phyloP scores from a whole-genome alignment of 2,329 filamentous ascomycete species.

The Colletotrichum truncatum region DNA sequence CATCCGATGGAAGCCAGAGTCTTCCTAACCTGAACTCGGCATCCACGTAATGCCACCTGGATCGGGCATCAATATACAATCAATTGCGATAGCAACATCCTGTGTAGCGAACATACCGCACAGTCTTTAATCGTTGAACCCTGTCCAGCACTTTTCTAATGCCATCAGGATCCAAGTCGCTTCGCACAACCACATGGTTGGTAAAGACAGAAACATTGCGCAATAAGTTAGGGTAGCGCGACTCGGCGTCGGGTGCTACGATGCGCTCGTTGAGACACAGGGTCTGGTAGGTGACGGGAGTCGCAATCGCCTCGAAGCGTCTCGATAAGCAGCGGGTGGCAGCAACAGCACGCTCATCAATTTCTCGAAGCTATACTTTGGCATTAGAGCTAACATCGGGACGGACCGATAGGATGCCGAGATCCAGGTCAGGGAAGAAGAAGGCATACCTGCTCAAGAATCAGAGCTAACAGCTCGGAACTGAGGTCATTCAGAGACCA shows the following conservation, averaged over 20 bases:
- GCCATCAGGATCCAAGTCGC: conserved; percentile 48
- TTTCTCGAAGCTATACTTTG: conserved; percentile 46
- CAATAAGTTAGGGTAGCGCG: conserved; percentile 42
- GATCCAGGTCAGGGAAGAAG: not conserved
- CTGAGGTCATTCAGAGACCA: conserved; percentile 48
- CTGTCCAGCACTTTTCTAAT: conserved; percentile 45
- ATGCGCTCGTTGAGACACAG: conserved; percentile 49
- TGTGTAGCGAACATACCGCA: conserved; percentile 43
- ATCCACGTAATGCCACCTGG: conserved; percentile 51
- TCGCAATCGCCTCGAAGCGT: conserved; percentile 50
- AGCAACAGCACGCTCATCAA: conserved; percentile 44
- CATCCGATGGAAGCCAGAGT: conserved; percentile 49
- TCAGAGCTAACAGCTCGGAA: conserved; percentile 52
- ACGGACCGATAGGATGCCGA: not conserved
- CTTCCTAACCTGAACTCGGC: conserved; percentile 37
- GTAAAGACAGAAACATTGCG: conserved; percentile 48
- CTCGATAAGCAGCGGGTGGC: conserved; percentile 47
- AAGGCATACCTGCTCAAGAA: conserved; percentile 49
- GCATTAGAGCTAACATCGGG: conserved; percentile 18
- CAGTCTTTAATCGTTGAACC: conserved; percentile 46
- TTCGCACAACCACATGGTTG: conserved; percentile 49
- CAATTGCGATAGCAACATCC: not conserved
- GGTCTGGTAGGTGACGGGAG: conserved; percentile 51
- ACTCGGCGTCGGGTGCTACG: conserved; percentile 43
- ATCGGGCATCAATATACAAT: not conserved